A percentile compares a stretch with the other conserved stretches of the same genome.
phyloP scores from a whole-genome alignment of 148 eudicot genomes.

The Persicaria maculosa region DNA sequence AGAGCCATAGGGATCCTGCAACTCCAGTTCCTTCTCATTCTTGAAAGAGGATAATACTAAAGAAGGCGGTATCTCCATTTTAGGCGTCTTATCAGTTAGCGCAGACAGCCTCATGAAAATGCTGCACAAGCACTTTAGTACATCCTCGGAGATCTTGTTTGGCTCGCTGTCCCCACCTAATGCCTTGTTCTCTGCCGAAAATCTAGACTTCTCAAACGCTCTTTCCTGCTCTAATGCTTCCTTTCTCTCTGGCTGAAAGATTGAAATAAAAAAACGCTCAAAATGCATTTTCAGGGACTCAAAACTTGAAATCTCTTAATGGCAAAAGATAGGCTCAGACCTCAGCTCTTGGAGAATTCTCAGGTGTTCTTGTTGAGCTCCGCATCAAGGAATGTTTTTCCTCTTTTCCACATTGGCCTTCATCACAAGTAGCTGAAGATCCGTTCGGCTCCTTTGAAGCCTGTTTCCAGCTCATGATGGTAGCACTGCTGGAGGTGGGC shows the following conservation, averaged over 20 bases:
- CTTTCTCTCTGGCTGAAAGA: conserved; percentile 20
- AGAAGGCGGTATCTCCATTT: conserved; percentile 32
- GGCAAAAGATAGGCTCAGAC: conserved; percentile 5
- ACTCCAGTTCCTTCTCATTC: conserved; percentile 21
- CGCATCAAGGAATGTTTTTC: not conserved
- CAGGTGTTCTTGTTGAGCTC: conserved; percentile 1
- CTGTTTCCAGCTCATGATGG: conserved; percentile 11
- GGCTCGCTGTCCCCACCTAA: conserved; percentile 47
- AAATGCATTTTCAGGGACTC: not conserved
- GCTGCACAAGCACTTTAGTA: conserved; percentile 65
- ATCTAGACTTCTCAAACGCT: not conserved
- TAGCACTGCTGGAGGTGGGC: conserved; percentile 8
- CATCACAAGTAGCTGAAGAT: not conserved
- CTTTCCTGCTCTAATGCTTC: conserved; percentile 1
- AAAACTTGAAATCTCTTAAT: not conserved
- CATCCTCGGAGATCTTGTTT: conserved; percentile 74
- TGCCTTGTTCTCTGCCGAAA: conserved; percentile 21
- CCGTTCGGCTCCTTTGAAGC: conserved; percentile 3
- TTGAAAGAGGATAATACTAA: conserved; percentile 28
- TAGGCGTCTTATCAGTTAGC: conserved; percentile 36
- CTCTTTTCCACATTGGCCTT: not conserved
- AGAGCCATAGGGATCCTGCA: conserved; percentile 56
- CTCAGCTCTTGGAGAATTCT: conserved; percentile 10
- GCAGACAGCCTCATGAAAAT: conserved; percentile 60
- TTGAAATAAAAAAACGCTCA: not conserved